Conservation (phyloP, 257 asterid species). For the Verbena officinalis region DNA sequence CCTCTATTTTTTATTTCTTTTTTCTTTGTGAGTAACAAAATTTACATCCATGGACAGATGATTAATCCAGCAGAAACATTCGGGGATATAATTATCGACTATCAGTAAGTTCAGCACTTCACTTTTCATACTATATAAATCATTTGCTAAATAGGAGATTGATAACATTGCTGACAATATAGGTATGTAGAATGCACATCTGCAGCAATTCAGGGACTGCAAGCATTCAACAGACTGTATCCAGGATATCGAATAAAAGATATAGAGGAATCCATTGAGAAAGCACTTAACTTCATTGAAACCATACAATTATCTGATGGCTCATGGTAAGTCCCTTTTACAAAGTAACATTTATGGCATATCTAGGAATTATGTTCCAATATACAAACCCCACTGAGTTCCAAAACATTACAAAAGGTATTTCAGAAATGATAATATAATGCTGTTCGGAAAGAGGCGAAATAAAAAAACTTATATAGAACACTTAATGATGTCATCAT, state of each 20-base stretch:
- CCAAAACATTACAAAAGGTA: no score
- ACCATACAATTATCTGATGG: conserved; percentile 63
- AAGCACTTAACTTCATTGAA: conserved; percentile 58
- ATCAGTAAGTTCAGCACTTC: conserved; percentile 53
- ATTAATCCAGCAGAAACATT: conserved; percentile 76
- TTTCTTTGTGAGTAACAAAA: not conserved
- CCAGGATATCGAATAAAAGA: conserved; percentile 46
- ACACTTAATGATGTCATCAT: no score
- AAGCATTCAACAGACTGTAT: conserved; percentile 38
- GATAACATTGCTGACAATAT: not conserved
- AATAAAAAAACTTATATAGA: no score
- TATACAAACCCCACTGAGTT: no score
- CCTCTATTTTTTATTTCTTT: no score
- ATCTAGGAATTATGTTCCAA: not conserved
- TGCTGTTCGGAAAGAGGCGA: no score
- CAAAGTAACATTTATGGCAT: not conserved
- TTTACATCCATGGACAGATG: conserved; percentile 41
- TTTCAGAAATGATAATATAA: no score
- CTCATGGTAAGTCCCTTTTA: conserved; percentile 49
- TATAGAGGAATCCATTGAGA: conserved; percentile 46
- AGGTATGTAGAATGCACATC: conserved; percentile 82
- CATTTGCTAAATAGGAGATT: not conserved
- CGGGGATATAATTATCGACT: conserved; percentile 72
- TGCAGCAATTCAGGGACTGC: conserved; percentile 56
- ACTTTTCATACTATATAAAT: not conserved